Percentiles rank a stretch among this genome's conserved stretches.
Evolutionary conservation across 192 early-diverging fungal genomes (phyloP).

Genomic region (Physocladia obscura): DNA sequence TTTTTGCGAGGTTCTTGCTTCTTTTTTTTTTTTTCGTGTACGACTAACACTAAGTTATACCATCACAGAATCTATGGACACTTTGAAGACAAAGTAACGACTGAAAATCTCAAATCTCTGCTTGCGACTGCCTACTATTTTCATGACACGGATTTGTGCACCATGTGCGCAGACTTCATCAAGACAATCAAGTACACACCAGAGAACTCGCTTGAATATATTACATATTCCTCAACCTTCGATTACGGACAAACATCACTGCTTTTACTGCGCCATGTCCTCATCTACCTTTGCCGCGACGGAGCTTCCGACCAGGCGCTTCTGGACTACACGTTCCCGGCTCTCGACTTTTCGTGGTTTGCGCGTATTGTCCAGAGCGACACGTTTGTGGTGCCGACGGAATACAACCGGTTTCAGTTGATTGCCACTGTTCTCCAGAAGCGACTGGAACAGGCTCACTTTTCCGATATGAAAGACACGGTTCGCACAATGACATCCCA

Average conservation of each 20-base stretch:
- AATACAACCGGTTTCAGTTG: slow-evolving; percentile 37
- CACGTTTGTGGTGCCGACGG: slow-evolving; percentile 38
- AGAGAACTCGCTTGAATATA: slow-evolving; percentile 36
- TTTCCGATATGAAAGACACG: slow-evolving; percentile 3
- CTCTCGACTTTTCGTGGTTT: slow-evolving; percentile 35
- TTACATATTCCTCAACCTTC: slow-evolving; percentile 32
- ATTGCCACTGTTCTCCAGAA: slow-evolving; percentile 26
- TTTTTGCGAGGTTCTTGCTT: slow-evolving; percentile 36
- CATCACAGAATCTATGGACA: slow-evolving; percentile 40
- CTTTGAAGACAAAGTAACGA: slow-evolving; percentile 20
- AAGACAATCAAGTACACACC: slow-evolving; percentile 24
- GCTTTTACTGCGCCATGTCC: slow-evolving; percentile 32
- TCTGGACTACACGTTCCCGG: slow-evolving; percentile 8
- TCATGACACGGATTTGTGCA: slow-evolving; percentile 29
- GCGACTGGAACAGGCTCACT: neutral
- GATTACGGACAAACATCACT: slow-evolving; percentile 43
- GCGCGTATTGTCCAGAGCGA: slow-evolving; percentile 41
- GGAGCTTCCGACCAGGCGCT: slow-evolving; percentile 18
- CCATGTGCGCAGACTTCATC: slow-evolving; percentile 28
- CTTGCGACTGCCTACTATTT: slow-evolving; percentile 44
- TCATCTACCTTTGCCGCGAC: slow-evolving; percentile 44
- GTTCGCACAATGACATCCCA: slow-evolving; percentile 16
- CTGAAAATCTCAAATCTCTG: slow-evolving; percentile 27
- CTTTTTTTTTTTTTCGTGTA: neutral
- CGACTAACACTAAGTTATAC: too few relatives aligned